A percentile compares a stretch with the other conserved stretches of the same genome.
Evolutionary conservation across 345 rosid species (phyloP).

Genomic region (Noccaea bulbosa): DNA sequence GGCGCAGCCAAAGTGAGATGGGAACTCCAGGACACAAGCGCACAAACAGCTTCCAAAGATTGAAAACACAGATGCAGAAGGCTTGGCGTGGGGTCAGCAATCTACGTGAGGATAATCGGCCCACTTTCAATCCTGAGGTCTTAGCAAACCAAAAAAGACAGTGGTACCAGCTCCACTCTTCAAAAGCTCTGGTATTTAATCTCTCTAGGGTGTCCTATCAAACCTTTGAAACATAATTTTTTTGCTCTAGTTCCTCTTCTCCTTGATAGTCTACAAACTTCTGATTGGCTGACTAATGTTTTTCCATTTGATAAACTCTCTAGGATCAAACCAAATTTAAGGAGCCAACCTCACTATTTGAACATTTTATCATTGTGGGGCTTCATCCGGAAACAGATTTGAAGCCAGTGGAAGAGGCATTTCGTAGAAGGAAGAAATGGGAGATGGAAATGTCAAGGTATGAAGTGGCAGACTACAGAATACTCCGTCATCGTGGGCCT

Average conservation of each 20-base stretch:
- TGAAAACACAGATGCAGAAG: constrained; percentile 80
- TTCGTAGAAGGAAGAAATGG: constrained; percentile 82
- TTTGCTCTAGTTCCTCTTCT: constrained; percentile 24
- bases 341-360: constrained; percentile 84
- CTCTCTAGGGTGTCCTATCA: constrained; percentile 33
- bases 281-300: constrained; percentile 18
- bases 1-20: constrained; percentile 75
- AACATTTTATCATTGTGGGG: constrained; percentile 86
- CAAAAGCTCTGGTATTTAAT: constrained; percentile 68
- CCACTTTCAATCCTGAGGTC: constrained; percentile 89
- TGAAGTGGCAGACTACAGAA: constrained; percentile 56
- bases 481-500: constrained; percentile 63
- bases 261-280: constrained; percentile 5
- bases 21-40: constrained; percentile 51
- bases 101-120: constrained; percentile 51
- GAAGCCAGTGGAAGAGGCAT: constrained; percentile 79
- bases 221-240: constrained; percentile 13
- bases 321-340: constrained; percentile 67
- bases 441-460: constrained; percentile 67
- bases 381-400: constrained; percentile 84
- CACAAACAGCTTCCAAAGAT: constrained; percentile 66
- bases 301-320: constrained; percentile 38
- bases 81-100: constrained; percentile 84
- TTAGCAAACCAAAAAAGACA: constrained; percentile 93
- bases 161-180: constrained; percentile 95